These are phyloP conservation scores for Amphibolis antarctica DNA, from an alignment of 106 monocot species.

Conservation along the genomic window DNA sequence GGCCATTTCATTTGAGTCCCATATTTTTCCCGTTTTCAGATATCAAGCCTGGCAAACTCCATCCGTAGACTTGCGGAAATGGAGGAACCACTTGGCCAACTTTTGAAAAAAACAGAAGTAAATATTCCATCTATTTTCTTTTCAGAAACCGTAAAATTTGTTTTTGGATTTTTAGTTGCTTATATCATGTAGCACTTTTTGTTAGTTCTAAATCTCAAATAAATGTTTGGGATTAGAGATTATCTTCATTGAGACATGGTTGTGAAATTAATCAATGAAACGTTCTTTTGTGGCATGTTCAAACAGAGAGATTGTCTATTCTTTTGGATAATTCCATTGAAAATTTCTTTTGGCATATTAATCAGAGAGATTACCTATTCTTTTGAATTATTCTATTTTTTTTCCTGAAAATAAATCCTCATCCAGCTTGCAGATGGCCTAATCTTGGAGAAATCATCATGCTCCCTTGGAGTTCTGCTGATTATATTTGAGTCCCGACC, in stretches of 20 bases:
- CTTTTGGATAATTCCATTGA: no score
- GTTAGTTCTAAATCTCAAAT: no score
- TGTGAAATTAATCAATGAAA: no score
- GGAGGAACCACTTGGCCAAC: conserved; percentile 67
- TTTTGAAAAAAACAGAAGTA: conserved; percentile 63
- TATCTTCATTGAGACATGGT: no score
- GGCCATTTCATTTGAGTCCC: not conserved
- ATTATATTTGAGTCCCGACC: conserved; percentile 91
- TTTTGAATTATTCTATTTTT: no score
- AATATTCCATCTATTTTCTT: conserved; percentile 1
- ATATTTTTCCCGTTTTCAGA: conserved; percentile 24
- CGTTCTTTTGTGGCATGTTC: no score
- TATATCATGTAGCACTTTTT: no score
- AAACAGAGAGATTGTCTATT: no score
- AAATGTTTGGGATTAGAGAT: no score
- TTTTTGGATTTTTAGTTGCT: no score
- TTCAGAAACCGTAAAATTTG: not conserved
- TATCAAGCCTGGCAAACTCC: conserved; percentile 77
- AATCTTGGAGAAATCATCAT: conserved; percentile 67
- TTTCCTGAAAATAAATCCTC: not conserved
- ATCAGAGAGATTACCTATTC: no score
- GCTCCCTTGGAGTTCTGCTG: conserved; percentile 70
- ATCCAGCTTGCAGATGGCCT: conserved; percentile 70
- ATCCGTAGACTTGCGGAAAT: conserved; percentile 78
- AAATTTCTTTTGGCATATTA: no score